Percentiles rank a stretch among this genome's conserved stretches.
Evolutionary conservation across 371 early-diverging fungal genomes (phyloP).

Genomic region (Syncephalis plumigaleata): DNA sequence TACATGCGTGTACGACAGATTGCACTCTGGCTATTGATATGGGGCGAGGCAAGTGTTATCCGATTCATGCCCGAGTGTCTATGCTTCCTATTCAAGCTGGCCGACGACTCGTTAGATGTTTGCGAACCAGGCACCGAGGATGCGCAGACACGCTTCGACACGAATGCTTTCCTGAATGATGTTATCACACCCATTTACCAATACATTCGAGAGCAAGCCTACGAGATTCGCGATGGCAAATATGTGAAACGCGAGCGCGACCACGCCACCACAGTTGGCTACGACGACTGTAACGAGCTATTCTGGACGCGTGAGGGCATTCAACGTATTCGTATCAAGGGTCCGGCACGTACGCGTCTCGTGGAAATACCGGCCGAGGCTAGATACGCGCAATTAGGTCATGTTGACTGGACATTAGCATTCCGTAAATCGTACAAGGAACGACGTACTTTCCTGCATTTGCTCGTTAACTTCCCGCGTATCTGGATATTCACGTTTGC

Average conservation of each 20-base stretch:
- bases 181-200: conserved; percentile 60
- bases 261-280: conserved; percentile 62
- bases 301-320: conserved; percentile 67
- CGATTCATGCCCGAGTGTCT: conserved; percentile 65
- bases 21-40: conserved; percentile 61
- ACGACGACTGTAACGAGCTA: conserved; percentile 80
- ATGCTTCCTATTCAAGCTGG: conserved; percentile 70
- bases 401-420: conserved; percentile 50
- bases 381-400: conserved; percentile 38
- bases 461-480: conserved; percentile 69
- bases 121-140: conserved; percentile 17
- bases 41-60: conserved; percentile 76
- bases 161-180: conserved; percentile 44
- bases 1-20: conserved; percentile 51
- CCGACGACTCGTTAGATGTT: conserved; percentile 21
- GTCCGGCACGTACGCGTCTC: conserved; percentile 18
- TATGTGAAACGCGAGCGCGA: conserved; percentile 64
- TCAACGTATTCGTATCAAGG: conserved; percentile 30
- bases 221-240: conserved; percentile 46
- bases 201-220: conserved; percentile 61
- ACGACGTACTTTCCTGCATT: conserved; percentile 67
- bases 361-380: conserved; percentile 40
- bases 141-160: too few relatives aligned
- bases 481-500: conserved; percentile 77
- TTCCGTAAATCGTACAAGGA: conserved; percentile 79